Evolutionary conservation across 352 stramenopile genomes (phyloP), one percentile per base, ranked within the genome.

Genomic region (Pythium monospermum): DNA sequence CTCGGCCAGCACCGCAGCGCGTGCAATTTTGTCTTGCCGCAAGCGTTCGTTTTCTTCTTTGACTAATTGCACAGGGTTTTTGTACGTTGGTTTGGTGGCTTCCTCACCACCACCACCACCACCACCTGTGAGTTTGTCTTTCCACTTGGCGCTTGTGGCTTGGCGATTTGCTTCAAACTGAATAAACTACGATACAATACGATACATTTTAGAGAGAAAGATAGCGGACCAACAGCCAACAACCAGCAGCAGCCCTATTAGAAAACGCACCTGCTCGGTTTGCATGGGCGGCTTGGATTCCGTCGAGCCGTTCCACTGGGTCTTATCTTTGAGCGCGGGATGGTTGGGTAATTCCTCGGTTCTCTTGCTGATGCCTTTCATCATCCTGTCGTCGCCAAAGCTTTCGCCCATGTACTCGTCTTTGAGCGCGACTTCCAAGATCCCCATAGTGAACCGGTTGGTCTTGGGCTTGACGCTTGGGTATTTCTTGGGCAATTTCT

Each of bases 401-500:
- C 71, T 66, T 47, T 91, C 79, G 21, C 76, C 79, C 8, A 63
- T 49, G 56, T 85, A 77, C 33, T 87, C 73, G 45, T 81, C 66
- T 31, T 76, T 75, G 3, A 89, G 55, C 16, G 64, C 60, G n/a
- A 86, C 79, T 46, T 88, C 67, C 28, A 94, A 53, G 35, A 90
- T 84, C 15, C 79, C 81, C 28, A 64, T 83, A 53, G 90, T 92
- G 59, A 93, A 94, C 52, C 76, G 73, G 42, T 87, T 89, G 2
- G 71, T 60, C 48, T 83, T 88, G 6, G 79, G 68, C 39, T 87
- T 81, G 45, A 79, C 40, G 26, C 73, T 85, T 19, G 76, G 76
- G 28, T 85, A 85, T 43, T 93, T 94, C 40, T 74, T 79, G 7
- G 84, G 84, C 11, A 95, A 59, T 48, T 87, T 86, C 62, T 95